Base-by-base conservation (phyloP, 129 eudicot species). In the Arctium minus region DNA sequence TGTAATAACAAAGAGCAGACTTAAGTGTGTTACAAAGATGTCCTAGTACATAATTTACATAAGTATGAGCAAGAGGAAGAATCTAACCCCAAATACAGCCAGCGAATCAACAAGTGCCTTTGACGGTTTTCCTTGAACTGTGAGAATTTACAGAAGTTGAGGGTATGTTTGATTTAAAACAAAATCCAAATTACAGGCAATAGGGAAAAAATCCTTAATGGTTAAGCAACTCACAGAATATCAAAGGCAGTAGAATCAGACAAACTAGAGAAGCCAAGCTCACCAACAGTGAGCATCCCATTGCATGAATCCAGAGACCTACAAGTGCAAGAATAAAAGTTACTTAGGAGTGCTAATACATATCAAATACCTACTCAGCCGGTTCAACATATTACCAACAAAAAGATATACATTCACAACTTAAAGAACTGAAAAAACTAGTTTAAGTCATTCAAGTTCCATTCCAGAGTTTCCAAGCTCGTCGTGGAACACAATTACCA, bases 201-300 rank as follows among this genome's bases (percentile, higher is more conserved):
- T 39, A 71, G 36, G 76, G 60, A 17, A 68, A 44, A 33, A 18
- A 42, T n/a, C 5, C 6, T 53, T 22, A 68, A 46, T 48, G 72
- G 8, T 64, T 39, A 73, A 82, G 78, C 70, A 37, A 93, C 97
- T 91, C 85, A 95, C 99, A 74, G 88, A 93, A 91, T 73, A 95
- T 87, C 62, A 93, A 62, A 42, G 99, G 99, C 90, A 95, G 85
- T 76, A 91, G 77, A 87, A 93, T 91, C 80, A 95, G 86, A 88
- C 99, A 93, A 72, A 93, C 88, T 68, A 95, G 91, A 35, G 98
- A 95, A 86, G 98, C 98, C 93, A 95, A 84, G 94, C 98, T 95
- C 84, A 95, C 98, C 91, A 95, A 89, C 31, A 95, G 86, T 60
- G 98, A 95, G 82, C 98, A 95, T 2, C 93, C 97, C 97, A 95